Conservation (phyloP, 495 filamentous ascomycete species). For the Xylaria grammica region DNA sequence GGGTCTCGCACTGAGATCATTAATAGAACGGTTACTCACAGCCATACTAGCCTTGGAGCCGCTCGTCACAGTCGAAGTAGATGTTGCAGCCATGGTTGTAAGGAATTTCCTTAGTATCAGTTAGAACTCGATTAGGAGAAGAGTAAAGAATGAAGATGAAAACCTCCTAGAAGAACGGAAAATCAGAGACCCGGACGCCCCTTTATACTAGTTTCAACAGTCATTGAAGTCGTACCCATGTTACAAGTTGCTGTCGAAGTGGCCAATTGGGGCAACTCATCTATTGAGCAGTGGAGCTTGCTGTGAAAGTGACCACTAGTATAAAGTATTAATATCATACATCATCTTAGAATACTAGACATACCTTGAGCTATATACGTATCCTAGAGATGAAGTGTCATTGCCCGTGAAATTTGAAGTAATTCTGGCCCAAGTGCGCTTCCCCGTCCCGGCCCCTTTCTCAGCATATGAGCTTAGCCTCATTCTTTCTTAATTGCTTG, state of each 20-base stretch:
- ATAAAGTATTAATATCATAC: not conserved
- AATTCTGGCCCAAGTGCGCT: no score
- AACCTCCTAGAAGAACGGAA: not conserved
- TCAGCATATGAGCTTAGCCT: no score
- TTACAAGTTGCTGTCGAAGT: slow-evolving; percentile 1
- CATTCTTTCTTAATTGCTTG: no score
- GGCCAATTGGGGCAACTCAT: slow-evolving; percentile 4
- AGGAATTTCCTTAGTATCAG: not conserved
- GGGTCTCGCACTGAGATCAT: not conserved
- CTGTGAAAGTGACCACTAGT: slow-evolving; percentile 11
- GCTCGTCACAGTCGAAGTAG: not conserved
- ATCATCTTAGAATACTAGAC: no score
- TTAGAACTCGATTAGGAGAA: not conserved
- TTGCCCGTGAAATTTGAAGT: no score
- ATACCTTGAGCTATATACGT: no score
- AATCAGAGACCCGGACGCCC: not conserved
- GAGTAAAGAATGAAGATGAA: not conserved
- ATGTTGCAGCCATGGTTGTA: not conserved
- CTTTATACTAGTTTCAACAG: not conserved
- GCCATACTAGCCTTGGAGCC: not conserved
- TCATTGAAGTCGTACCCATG: not conserved
- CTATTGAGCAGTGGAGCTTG: slow-evolving; percentile 8
- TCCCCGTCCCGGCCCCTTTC: no score
- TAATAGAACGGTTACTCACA: not conserved
- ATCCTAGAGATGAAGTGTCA: no score